Percentiles rank a stretch among this genome's conserved stretches.
phyloP scores from a whole-genome alignment of 768 basidiomycete genomes.

The Suillus spraguei region DNA sequence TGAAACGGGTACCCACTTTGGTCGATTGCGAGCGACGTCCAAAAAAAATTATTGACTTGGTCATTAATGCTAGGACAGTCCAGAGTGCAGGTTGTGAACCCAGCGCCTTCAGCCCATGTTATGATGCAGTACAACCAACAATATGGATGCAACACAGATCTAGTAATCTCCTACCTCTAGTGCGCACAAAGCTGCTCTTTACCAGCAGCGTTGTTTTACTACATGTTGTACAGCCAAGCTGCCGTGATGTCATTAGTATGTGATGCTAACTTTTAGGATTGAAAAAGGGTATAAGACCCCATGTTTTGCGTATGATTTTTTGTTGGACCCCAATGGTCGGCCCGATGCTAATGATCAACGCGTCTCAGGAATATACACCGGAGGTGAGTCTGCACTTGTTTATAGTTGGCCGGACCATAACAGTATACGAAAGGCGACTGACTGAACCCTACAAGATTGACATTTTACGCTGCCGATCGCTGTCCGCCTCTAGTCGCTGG shows the following conservation, averaged over 20 bases:
- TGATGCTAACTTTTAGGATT: neutral
- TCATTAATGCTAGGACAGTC: neutral
- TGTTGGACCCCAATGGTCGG: neutral
- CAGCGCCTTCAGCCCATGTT: neutral
- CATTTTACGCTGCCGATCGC: neutral
- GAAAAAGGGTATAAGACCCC: neutral
- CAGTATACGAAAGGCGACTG: slow-evolving; percentile 13
- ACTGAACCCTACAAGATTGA: neutral
- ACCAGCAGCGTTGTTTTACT: neutral
- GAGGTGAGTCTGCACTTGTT: slow-evolving; percentile 5
- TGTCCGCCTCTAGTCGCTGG: neutral
- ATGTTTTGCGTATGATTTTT: neutral
- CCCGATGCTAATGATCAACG: neutral
- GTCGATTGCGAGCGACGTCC: neutral
- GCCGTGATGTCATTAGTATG: neutral
- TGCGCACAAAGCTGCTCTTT: neutral
- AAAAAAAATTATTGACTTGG: neutral
- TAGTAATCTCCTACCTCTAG: neutral
- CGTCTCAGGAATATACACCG: slow-evolving; percentile 2
- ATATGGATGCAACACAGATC: neutral
- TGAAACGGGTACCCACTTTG: neutral
- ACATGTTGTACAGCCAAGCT: neutral
- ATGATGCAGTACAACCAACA: neutral
- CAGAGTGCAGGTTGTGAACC: neutral
- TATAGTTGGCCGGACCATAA: neutral